Evolutionary conservation across 2,329 filamentous ascomycete genomes (phyloP).

Genomic region (Cercospora nicotianae): DNA sequence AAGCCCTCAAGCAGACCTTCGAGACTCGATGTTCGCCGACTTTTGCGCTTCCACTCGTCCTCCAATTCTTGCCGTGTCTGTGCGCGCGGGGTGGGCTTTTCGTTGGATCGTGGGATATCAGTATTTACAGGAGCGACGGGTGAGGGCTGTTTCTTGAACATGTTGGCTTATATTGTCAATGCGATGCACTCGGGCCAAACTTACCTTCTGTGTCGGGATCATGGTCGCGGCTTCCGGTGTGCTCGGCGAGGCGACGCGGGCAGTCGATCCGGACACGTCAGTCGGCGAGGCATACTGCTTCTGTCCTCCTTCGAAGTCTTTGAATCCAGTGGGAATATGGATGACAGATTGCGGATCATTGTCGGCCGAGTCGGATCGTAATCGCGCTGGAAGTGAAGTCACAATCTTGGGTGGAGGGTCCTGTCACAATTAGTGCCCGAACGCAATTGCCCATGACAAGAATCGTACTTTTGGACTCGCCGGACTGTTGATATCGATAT

Average conservation of each 20-base stretch:
- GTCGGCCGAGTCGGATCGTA: constrained; percentile 56
- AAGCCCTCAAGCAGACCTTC: constrained; percentile 59
- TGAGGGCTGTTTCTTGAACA: constrained; percentile 1
- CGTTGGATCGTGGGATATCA: constrained; percentile 61
- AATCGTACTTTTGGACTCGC: constrained; percentile 35
- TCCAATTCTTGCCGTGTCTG: constrained; percentile 78
- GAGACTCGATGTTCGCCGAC: constrained; percentile 70
- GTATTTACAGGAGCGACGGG: constrained; percentile 71
- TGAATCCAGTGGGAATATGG: constrained; percentile 81
- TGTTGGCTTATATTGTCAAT: background rate
- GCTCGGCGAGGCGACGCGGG: constrained; percentile 39
- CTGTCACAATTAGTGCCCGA: constrained; percentile 20
- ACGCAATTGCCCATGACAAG: constrained; percentile 28
- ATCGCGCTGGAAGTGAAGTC: constrained; percentile 44
- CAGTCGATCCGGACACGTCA: constrained; percentile 29
- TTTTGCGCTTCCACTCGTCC: constrained; percentile 53
- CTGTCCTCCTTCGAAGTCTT: constrained; percentile 60
- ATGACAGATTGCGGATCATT: constrained; percentile 89
- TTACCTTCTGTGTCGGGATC: constrained; percentile 35
- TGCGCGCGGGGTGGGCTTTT: constrained; percentile 76
- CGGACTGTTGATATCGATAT: constrained; percentile 39
- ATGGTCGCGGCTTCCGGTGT: constrained; percentile 38
- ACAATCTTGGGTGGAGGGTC: constrained; percentile 48
- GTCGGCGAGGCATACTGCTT: constrained; percentile 23
- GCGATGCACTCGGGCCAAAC: background rate